These are phyloP conservation scores for Onygenales sp. DNA, from an alignment of 2,329 filamentous ascomycete genomes.

Conservation along the genomic window DNA sequence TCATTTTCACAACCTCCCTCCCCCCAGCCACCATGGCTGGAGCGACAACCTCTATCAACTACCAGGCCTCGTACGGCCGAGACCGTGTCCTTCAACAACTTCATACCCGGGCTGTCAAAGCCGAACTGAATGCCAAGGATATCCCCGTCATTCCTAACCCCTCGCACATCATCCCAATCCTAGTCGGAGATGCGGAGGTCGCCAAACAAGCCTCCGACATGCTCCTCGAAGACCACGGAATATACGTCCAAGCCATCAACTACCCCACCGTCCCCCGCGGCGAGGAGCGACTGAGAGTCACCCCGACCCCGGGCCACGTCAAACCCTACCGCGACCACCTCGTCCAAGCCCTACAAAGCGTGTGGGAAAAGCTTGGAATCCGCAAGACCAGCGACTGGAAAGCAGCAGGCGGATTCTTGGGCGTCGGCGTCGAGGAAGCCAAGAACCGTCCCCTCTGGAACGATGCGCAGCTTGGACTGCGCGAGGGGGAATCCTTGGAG, in stretches of 20 bases:
- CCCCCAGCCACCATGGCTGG: constrained; percentile 96
- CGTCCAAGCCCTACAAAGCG: constrained; percentile 70
- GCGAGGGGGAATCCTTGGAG: constrained; percentile 47
- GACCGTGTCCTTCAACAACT: constrained; percentile 90
- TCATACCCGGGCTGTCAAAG: constrained; percentile 91
- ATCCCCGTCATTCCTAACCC: constrained; percentile 98
- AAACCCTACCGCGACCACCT: constrained; percentile 79
- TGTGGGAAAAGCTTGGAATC: constrained; percentile 81
- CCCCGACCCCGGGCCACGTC: constrained; percentile 85
- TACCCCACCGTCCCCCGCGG: constrained; percentile 96
- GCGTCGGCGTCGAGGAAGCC: constrained; percentile 62
- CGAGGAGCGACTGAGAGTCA: constrained; percentile 94
- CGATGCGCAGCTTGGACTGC: constrained; percentile 71
- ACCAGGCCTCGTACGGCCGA: constrained; percentile 75
- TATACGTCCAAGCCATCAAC: constrained; percentile 98
- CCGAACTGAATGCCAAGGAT: constrained; percentile 64
- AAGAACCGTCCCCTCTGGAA: constrained; percentile 77
- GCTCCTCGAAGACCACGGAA: constrained; percentile 78
- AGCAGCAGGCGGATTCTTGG: constrained; percentile 83
- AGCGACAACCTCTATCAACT: constrained; percentile 82
- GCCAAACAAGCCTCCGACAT: constrained; percentile 89
- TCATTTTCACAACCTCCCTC: constrained; percentile 97
- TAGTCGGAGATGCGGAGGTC: constrained; percentile 88
- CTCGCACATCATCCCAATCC: constrained; percentile 86
- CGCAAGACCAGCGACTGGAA: constrained; percentile 93